Evolutionary conservation across 768 basidiomycete species (phyloP).

Genomic region (Boletus reticulatus): DNA sequence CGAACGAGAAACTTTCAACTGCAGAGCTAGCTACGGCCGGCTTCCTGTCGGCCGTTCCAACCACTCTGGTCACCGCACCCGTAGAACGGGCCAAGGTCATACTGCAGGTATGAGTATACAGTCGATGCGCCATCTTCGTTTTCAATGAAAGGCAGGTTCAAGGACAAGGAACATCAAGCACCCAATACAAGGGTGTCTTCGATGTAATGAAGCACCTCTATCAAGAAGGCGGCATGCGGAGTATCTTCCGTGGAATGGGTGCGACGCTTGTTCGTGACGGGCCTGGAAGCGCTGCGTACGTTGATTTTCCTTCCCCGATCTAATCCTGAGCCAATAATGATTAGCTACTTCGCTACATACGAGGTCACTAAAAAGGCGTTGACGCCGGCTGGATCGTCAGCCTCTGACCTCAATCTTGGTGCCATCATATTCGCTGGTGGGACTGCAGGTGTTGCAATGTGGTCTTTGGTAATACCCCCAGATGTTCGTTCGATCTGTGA

Average conservation of each 20-base stretch:
- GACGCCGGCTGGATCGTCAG: constrained; percentile 77
- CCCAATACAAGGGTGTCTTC: constrained; percentile 83
- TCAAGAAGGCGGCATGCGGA: constrained; percentile 87
- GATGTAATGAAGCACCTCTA: constrained; percentile 92
- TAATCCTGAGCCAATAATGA: constrained; percentile 1
- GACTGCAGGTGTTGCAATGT: constrained; percentile 96
- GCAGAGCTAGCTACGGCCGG: constrained; percentile 88
- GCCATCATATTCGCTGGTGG: constrained; percentile 92
- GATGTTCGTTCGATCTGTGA: constrained; percentile 58
- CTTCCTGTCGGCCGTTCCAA: constrained; percentile 90
- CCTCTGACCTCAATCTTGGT: constrained; percentile 77
- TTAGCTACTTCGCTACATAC: constrained; percentile 95
- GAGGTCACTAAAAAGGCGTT: constrained; percentile 89
- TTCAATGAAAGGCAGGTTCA: constrained; percentile 57
- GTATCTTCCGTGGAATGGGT: constrained; percentile 88
- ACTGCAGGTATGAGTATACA: constrained; percentile 60
- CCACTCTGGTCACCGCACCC: constrained; percentile 90
- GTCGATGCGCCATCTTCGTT: not conserved
- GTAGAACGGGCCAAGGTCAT: constrained; percentile 97
- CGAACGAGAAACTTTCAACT: constrained; percentile 58
- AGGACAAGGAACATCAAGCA: constrained; percentile 74
- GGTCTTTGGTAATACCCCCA: constrained; percentile 95
- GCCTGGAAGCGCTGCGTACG: constrained; percentile 94
- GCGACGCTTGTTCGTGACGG: constrained; percentile 96
- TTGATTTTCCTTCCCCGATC: constrained; percentile 12